Evolutionary conservation across 371 early-diverging fungal species (phyloP), one percentile per base, ranked within the genome.

Genomic region (Mucor irregularis): DNA sequence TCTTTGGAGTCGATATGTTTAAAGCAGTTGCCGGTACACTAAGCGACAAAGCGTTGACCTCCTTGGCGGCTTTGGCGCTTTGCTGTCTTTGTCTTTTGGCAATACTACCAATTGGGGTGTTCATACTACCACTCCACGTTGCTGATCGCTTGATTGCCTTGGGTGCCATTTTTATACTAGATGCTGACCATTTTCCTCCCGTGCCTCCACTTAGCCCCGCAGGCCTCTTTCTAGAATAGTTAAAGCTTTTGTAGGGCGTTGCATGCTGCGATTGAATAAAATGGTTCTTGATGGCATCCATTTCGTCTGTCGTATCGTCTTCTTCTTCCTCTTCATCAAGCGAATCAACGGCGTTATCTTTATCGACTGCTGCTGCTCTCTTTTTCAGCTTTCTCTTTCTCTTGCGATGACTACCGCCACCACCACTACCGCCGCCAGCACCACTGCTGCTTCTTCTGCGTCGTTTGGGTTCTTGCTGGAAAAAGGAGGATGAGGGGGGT

Each of bases 311-410:
- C 33, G 30, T 11, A 16, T 56, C 21, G 11, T 55, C 35, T 10
- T n/a, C 21, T 6, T 25, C 38, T 3, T 37, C 19, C 22, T 21
- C 38, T 16, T n/a, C 7, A 10, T 4, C 25, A 0, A 42, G 6
- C 40, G 43, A 37, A 45, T 61, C 56, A 25, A 56, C 56, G 13
- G 52, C 56, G 11, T 51, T 56, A 3, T 46, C 37, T 19, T 62
- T 49, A 33, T 37, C 46, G 6, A 34, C 28, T 16, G 29, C 39
- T 47, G 29, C 30, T 8, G 38, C 43, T 51, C 28, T 33, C 25
- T 49, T 46, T 55, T 29, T 30, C 6, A 19, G 1, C 24, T 29
- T 4, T 47, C 19, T n/a, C n/a, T 29, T 29, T 39, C 17, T 38
- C 13, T 8, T 4, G 10, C 31, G 30, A 7, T 21, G 17, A 31